Evolutionary conservation across 2,329 filamentous ascomycete species (phyloP).

Genomic region (Ambrosiella xylebori): DNA sequence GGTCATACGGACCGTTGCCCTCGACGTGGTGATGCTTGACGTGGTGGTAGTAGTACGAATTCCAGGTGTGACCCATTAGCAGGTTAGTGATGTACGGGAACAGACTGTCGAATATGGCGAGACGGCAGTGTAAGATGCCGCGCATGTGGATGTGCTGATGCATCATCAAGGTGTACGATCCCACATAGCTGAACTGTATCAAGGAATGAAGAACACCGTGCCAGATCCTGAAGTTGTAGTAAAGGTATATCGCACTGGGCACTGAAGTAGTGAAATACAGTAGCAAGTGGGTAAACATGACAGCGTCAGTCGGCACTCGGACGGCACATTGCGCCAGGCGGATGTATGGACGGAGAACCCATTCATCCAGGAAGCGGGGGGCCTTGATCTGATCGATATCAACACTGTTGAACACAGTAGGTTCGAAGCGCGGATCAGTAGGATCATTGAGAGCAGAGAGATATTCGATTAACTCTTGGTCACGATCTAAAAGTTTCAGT

Average conservation of each 20-base stretch:
- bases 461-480: constrained; percentile 20
- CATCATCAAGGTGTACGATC: constrained; percentile 64
- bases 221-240: constrained; percentile 45
- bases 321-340: constrained; percentile 37
- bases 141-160: constrained; percentile 71
- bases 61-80: constrained; percentile 70
- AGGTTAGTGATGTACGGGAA: constrained; percentile 64
- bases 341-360: constrained; percentile 43
- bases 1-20: constrained; percentile 22
- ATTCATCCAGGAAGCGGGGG: constrained; percentile 25
- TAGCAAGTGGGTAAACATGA: constrained; percentile 61
- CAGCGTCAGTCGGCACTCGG: constrained; percentile 52
- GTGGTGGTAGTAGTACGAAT: constrained; percentile 72
- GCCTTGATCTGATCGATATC: constrained; percentile 24
- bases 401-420: constrained; percentile 26
- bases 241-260: constrained; percentile 50
- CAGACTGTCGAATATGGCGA: constrained; percentile 37
- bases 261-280: constrained; percentile 54
- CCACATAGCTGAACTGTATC: constrained; percentile 52
- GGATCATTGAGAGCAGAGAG: constrained; percentile 28
- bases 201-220: constrained; percentile 49
- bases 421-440: constrained; percentile 25
- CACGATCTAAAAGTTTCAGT: constrained; percentile 12
- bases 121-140: constrained; percentile 43
- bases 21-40: constrained; percentile 63